Evolutionary conservation across 2,329 filamentous ascomycete species (phyloP).

Genomic region (Dothistroma pini): DNA sequence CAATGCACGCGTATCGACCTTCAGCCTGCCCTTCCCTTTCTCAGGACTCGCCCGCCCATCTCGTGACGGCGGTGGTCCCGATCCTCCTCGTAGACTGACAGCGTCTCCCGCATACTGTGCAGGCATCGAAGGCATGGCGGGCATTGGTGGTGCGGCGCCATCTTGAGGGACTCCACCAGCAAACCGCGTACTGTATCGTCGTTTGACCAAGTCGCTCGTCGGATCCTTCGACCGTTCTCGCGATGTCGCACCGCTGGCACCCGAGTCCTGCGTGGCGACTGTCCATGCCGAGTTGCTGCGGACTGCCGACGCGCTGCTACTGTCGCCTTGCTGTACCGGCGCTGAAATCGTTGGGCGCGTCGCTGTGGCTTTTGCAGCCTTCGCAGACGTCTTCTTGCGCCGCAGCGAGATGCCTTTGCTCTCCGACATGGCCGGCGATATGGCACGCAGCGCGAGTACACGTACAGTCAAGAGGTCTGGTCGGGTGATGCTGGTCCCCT

Average conservation of each 20-base stretch:
- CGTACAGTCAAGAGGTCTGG: background rate
- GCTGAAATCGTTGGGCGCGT: slow-evolving; percentile 57
- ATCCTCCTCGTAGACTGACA: slow-evolving; percentile 3
- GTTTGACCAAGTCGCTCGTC: slow-evolving; percentile 82
- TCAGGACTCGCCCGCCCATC: slow-evolving; percentile 36
- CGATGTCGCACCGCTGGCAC: slow-evolving; percentile 24
- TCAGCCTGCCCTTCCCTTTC: slow-evolving; percentile 46
- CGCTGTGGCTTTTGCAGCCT: slow-evolving; percentile 33
- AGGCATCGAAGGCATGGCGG: slow-evolving; percentile 56
- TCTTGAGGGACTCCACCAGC: slow-evolving; percentile 62
- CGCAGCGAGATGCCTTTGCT: slow-evolving; percentile 55
- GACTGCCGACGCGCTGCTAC: slow-evolving; percentile 13
- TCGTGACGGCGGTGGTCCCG: slow-evolving; percentile 19
- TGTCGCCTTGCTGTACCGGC: slow-evolving; percentile 41
- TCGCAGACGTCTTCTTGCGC: slow-evolving; percentile 53
- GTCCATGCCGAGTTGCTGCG: slow-evolving; percentile 25
- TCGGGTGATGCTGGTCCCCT: background rate
- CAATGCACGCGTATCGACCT: slow-evolving; percentile 72
- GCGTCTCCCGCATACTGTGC: slow-evolving; percentile 50
- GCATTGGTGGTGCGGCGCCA: slow-evolving; percentile 61
- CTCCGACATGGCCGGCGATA: slow-evolving; percentile 41
- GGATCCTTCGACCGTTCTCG: slow-evolving; percentile 46
- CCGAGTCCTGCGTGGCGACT: slow-evolving; percentile 17
- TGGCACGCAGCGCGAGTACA: background rate
- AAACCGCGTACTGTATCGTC: slow-evolving; percentile 90